Evolutionary conservation across 2,329 filamentous ascomycete species (phyloP), one percentile per base, ranked within the genome.

Genomic region (Gremmenia infestans): DNA sequence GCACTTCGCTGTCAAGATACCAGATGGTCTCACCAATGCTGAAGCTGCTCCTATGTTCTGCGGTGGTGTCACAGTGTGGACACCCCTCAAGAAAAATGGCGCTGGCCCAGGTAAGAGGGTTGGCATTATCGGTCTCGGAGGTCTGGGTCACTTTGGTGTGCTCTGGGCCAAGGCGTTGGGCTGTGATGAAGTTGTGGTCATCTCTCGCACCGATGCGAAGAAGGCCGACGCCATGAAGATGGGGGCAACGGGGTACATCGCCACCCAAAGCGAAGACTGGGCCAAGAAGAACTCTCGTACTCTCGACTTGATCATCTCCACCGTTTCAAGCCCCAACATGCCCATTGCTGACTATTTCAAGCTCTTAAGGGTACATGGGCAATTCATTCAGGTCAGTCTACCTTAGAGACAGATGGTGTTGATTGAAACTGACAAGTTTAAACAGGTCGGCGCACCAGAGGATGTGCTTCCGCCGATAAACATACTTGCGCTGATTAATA

Each of bases 31-130:
- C 9, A 70, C 74, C 7, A 75, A 75, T 0, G 75, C 78, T 35
- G 67, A 74, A 1, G 79, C 77, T 0, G 81, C 88, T 1, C 88
- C 89, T 1, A 83, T 94, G 75, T 77, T 93, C 28, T 93, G 89
- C 67, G 89, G 84, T 1, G 89, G 90, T 1, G 78, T 93, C 52
- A 94, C 89, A 0, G 80, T 86, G 0, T 94, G 81, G 68, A 80
- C 81, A 4, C 89, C 89, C 0, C 72, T 94, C 15, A 79, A 79
- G 50, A 79, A 85, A 28, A 83, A 88, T 37, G 82, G 81, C 1
- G 79, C 82, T 36, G 88, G 88, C 0, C 85, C 86, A 0, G 88
- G 88, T 4, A 89, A 88, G 70, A 77, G 73, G 4, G 86, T 93
- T 0, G 88, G 83, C 0, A 81, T 93, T 52, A 75, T 90, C 12